Base-by-base conservation (phyloP, 2,329 filamentous ascomycete species). In the Cladophialophora carrionii region DNA sequence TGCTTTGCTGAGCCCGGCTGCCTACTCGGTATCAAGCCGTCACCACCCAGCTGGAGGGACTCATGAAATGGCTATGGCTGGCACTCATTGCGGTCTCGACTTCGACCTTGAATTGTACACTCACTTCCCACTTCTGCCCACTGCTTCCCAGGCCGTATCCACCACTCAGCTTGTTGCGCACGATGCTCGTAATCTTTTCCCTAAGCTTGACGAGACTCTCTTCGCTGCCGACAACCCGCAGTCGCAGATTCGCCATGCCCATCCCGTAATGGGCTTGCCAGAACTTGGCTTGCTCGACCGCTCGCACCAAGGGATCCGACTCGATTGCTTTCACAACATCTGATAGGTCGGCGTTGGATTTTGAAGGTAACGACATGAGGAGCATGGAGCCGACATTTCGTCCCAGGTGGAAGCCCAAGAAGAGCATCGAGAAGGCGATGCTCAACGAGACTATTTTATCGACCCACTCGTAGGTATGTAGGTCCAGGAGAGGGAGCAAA, bases 251-350 rank as follows among this genome's bases (percentile, higher is more conserved):
- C 8, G 95, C 95, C 90, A 98, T 96, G 74, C 92, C 96, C 48
- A 98, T 82, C 1, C 94, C 93, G 76, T 98, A 97, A 78, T 99
- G 95, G 14, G 97, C 95, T 80, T 99, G 95, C 95, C 95, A 99
- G 77, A 99, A 96, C 74, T 92, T 88, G 1, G 93, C 94, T 73
- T 97, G 93, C 64, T 97, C 91, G 54, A 99, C 87, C 1, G 85
- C 84, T 52, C 85, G 85, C 29, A 98, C 87, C 62, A 85, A 84
- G 1, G 90, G 87, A 72, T 97, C 92, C 1, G 87, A 84, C 75
- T 92, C 89, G 58, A 99, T 93, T 76, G 96, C 92, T 62, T 86
- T 85, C 72, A 97, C 83, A n/a, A 96, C 88, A 24, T 89, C 87
- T 3, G 86, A 83, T 1, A 95, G 87, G 3, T 86, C 82, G 24